phyloP scores from a whole-genome alignment of 2,329 filamentous ascomycete genomes.

The Phaeosphaeria sp. region DNA sequence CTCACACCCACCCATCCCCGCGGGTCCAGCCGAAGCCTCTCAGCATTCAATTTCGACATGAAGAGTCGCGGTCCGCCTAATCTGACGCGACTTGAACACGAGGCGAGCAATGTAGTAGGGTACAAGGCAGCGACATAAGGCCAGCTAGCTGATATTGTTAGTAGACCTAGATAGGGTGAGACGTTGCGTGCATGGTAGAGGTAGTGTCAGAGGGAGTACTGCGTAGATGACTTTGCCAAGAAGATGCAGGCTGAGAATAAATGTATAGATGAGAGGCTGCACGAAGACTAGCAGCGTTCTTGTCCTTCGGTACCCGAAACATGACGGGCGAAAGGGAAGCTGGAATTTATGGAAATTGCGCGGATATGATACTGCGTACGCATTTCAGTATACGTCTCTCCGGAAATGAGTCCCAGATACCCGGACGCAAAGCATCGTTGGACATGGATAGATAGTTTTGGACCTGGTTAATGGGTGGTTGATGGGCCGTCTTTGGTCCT shows the following conservation, averaged over 20 bases:
- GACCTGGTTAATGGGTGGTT: neutral
- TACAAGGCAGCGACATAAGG: neutral
- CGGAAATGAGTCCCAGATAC: neutral
- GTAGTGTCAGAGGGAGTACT: too few relatives aligned
- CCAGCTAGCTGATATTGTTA: neutral
- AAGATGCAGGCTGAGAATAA: too few relatives aligned
- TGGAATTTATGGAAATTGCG: neutral
- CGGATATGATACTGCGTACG: neutral
- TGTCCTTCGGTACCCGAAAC: neutral
- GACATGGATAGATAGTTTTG: neutral
- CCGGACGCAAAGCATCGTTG: neutral
- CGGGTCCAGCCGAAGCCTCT: neutral
- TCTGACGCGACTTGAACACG: neutral
- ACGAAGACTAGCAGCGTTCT: too few relatives aligned
- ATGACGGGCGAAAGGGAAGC: neutral
- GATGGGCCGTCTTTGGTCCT: neutral
- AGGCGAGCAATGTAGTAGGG: neutral
- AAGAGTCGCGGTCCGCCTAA: too few relatives aligned
- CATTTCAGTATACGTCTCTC: neutral
- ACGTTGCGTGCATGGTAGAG: neutral
- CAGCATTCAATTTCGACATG: neutral
- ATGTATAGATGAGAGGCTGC: too few relatives aligned
- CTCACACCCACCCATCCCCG: neutral
- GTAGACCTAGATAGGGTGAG: neutral
- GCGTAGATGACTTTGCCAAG: too few relatives aligned